Evolutionary conservation across 2,329 filamentous ascomycete genomes (phyloP).

Genomic region (Penicillium sp.): DNA sequence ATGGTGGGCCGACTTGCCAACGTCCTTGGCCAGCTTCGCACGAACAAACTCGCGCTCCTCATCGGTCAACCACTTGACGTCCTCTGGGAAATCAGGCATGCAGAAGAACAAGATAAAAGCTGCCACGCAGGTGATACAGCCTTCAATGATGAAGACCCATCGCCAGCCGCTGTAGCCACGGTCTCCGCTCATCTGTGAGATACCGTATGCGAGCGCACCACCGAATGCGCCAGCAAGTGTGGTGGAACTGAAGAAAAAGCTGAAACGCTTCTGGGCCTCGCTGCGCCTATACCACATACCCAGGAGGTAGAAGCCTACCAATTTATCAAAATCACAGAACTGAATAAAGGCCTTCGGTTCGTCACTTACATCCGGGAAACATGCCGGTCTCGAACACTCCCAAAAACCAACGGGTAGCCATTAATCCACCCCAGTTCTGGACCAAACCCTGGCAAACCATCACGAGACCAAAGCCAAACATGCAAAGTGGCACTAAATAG

Average conservation of each 20-base stretch:
- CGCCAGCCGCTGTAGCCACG: conserved; percentile 59
- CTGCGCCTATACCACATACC: conserved; percentile 81
- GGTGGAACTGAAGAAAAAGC: conserved; percentile 84
- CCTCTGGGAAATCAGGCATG: conserved; percentile 73
- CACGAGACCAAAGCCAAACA: conserved; percentile 78
- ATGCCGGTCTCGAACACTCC: conserved; percentile 76
- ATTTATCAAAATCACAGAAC: not conserved
- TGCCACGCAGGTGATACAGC: conserved; percentile 62
- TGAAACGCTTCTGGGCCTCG: conserved; percentile 89
- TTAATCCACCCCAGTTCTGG: conserved; percentile 72
- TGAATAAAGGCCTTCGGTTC: conserved; percentile 16
- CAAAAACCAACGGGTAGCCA: conserved; percentile 82
- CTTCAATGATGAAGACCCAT: conserved; percentile 62
- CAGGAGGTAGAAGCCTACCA: conserved; percentile 60
- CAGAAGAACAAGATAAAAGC: conserved; percentile 63
- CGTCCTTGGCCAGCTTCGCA: conserved; percentile 66
- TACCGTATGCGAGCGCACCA: conserved; percentile 60
- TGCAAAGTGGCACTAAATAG: conserved; percentile 66
- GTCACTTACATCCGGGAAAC: conserved; percentile 60
- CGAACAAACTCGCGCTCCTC: conserved; percentile 68
- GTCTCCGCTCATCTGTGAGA: conserved; percentile 58
- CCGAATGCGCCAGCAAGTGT: conserved; percentile 64
- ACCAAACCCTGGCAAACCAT: conserved; percentile 77
- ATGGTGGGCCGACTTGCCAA: conserved; percentile 66
- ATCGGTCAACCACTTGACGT: conserved; percentile 69